Percentiles rank a stretch among this genome's conserved stretches.
Conservation (phyloP, 345 rosid species). For the Sapria himalayana region DNA sequence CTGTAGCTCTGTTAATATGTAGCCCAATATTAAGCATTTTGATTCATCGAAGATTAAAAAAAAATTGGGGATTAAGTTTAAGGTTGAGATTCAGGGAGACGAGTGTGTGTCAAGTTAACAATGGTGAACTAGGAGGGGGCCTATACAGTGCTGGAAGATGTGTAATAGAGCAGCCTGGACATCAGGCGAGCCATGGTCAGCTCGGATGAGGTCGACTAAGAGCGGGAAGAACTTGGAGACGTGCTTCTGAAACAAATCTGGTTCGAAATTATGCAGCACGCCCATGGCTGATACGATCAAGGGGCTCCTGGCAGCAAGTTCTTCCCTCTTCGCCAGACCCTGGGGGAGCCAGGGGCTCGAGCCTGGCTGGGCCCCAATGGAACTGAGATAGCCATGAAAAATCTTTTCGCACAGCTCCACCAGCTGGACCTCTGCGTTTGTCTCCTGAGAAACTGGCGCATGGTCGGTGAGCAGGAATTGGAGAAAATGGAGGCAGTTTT, state of each 20-base stretch:
- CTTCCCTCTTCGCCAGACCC: constrained; percentile 57
- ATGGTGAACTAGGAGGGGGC: too few species aligned
- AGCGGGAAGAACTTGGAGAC: constrained; percentile 33
- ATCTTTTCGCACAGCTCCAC: constrained; percentile 35
- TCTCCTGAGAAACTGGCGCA: constrained; percentile 22
- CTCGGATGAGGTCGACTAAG: constrained; percentile 59
- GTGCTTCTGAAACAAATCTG: constrained; percentile 33
- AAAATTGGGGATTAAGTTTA: too few species aligned
- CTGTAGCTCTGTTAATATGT: too few species aligned
- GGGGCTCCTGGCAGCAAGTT: constrained; percentile 51
- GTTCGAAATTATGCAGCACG: constrained; percentile 26
- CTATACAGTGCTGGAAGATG: constrained; percentile 64
- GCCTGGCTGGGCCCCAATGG: constrained; percentile 16
- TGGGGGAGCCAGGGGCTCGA: constrained; percentile 46
- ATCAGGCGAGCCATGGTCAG: constrained; percentile 76
- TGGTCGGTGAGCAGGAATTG: constrained; percentile 23
- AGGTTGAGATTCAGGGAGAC: too few species aligned
- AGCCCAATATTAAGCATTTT: too few species aligned
- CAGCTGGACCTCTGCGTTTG: constrained; percentile 34
- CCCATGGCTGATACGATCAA: constrained; percentile 41
- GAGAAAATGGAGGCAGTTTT: constrained; percentile 45
- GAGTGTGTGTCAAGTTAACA: too few species aligned
- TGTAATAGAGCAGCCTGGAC: constrained; percentile 42
- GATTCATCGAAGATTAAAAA: too few species aligned
- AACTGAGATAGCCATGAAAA: constrained; percentile 41